Evolutionary conservation across 1,284 basidiomycete genomes (phyloP).

Genomic region (Ceratobasidium sp.): DNA sequence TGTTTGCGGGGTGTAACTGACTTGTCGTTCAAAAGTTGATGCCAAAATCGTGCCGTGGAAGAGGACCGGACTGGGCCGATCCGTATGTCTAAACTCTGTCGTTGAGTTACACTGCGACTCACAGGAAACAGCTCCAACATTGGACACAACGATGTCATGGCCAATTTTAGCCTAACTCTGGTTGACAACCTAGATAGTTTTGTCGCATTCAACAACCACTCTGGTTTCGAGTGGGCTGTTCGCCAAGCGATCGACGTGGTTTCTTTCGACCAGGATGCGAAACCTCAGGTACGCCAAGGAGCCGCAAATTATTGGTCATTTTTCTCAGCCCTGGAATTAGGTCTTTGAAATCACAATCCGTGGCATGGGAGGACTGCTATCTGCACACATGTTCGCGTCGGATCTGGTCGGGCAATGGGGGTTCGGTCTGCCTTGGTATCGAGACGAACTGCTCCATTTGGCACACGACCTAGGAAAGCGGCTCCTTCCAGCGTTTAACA

Average conservation of each 20-base stretch:
- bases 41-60: slow-evolving; percentile 85
- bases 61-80: slow-evolving; percentile 83
- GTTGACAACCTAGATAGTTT: slow-evolving; percentile 86
- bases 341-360: slow-evolving; percentile 93
- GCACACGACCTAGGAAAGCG: slow-evolving; percentile 88
- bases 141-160: slow-evolving; percentile 85
- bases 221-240: slow-evolving; percentile 81
- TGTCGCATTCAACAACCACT: slow-evolving; percentile 77
- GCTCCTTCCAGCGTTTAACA: slow-evolving; percentile 88
- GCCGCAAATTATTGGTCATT: background rate
- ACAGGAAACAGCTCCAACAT: slow-evolving; percentile 61
- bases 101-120: slow-evolving; percentile 38
- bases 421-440: slow-evolving; percentile 61
- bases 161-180: slow-evolving; percentile 86
- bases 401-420: slow-evolving; percentile 64
- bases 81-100: slow-evolving; percentile 65
- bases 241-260: slow-evolving; percentile 80
- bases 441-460: slow-evolving; percentile 69
- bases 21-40: slow-evolving; percentile 70
- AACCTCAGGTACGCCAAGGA: slow-evolving; percentile 69
- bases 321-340: background rate
- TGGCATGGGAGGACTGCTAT: slow-evolving; percentile 88
- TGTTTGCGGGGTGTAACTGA: slow-evolving; percentile 46
- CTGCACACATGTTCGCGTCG: slow-evolving; percentile 85
- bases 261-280: slow-evolving; percentile 88